phyloP scores from a whole-genome alignment of 106 monocot genomes.

The Dendrobium nobile region DNA sequence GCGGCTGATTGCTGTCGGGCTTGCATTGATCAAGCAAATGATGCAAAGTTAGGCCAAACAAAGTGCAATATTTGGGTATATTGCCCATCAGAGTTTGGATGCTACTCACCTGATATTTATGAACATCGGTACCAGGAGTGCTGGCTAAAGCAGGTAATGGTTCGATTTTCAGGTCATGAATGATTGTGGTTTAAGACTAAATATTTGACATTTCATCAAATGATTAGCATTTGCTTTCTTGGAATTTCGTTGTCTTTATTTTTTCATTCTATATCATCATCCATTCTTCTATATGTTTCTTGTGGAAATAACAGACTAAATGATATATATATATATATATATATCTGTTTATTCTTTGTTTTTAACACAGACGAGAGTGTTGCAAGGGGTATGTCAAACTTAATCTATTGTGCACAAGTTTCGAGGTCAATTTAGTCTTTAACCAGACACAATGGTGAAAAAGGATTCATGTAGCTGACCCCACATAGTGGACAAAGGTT shows the following conservation, averaged over 20 bases:
- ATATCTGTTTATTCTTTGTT: background rate
- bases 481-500: too few species aligned
- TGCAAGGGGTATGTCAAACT: background rate
- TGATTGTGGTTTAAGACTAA: background rate
- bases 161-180: background rate
- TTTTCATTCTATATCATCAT: background rate
- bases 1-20: constrained; percentile 70
- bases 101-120: constrained; percentile 50
- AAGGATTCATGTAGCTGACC: too few species aligned
- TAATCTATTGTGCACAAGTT: background rate
- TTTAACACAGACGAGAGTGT: background rate
- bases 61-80: constrained; percentile 70
- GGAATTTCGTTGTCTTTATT: background rate
- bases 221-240: background rate
- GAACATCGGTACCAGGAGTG: constrained; percentile 63
- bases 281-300: background rate
- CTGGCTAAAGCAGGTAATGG: constrained; percentile 54
- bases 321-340: background rate
- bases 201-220: background rate
- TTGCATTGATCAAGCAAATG: constrained; percentile 49
- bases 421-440: background rate
- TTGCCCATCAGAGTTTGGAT: constrained; percentile 54
- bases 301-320: background rate
- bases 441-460: too few species aligned
- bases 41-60: constrained; percentile 37